phyloP scores from a whole-genome alignment of 805 yeast species.

The Wickerhamiella hasegawae region DNA sequence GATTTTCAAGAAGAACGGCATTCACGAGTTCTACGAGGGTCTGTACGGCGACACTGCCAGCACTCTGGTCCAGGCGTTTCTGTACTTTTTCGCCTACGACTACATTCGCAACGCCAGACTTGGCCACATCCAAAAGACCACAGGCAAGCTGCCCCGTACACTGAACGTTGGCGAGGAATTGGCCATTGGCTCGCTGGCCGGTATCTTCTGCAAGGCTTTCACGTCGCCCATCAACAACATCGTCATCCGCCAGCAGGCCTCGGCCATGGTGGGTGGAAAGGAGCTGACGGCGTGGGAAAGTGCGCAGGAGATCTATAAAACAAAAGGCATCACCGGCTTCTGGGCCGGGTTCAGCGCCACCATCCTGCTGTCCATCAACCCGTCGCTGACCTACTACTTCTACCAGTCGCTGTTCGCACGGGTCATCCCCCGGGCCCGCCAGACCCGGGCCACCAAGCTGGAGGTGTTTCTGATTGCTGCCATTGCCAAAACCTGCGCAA shows the following conservation, averaged over 20 bases:
- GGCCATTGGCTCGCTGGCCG: conserved; percentile 19
- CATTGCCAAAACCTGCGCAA: conserved; percentile 48
- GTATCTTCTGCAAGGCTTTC: conserved; percentile 20
- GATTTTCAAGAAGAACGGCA: conserved; percentile 59
- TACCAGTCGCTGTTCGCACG: conserved; percentile 16
- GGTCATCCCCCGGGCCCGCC: conserved; percentile 12
- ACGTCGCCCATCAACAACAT: conserved; percentile 20
- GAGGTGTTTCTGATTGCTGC: conserved; percentile 57
- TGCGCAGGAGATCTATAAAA: conserved; percentile 14
- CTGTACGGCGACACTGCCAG: conserved; percentile 32
- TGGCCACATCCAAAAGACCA: conserved; percentile 5
- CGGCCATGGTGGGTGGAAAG: conserved; percentile 5
- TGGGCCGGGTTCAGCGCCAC: conserved; percentile 22
- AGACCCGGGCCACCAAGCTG: conserved; percentile 15
- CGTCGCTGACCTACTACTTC: conserved; percentile 22
- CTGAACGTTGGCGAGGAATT: conserved; percentile 19
- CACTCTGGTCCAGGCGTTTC: conserved; percentile 18
- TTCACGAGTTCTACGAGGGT: conserved; percentile 63
- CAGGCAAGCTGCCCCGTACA: conserved; percentile 16
- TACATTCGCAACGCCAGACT: conserved; percentile 15
- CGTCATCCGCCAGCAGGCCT: conserved; percentile 19
- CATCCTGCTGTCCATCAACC: conserved; percentile 18
- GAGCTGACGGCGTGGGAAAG: conserved; percentile 6
- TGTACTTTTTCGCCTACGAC: conserved; percentile 22
- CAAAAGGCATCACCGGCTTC: conserved; percentile 19